phyloP scores from a whole-genome alignment of 345 rosid genomes.

The Gynandropsis gynandra region DNA sequence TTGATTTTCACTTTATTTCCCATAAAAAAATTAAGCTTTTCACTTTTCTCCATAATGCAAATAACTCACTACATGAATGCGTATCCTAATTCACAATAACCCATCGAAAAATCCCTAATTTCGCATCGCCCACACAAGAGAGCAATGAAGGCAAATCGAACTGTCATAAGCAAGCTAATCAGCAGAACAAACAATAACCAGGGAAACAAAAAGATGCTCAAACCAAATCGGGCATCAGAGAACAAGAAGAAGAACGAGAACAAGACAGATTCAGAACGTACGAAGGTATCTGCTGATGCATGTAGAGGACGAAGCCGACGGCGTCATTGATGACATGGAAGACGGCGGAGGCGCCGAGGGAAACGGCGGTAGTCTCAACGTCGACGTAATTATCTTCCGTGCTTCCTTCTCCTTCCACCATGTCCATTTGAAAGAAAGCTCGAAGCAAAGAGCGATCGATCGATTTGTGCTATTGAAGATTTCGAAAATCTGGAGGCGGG shows the following conservation, averaged over 20 bases:
- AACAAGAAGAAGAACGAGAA: conserved; percentile 4
- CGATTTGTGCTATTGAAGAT: conserved; percentile 5
- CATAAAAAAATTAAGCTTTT: no score
- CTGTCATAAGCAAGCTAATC: not conserved
- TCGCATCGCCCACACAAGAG: not conserved
- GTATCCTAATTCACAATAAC: conserved; percentile 12
- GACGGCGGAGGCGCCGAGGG: conserved; percentile 39
- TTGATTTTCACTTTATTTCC: no score
- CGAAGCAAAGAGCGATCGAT: no score
- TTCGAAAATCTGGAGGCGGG: conserved; percentile 18
- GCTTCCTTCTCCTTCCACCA: conserved; percentile 38
- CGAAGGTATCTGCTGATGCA: conserved; percentile 98
- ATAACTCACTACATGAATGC: conserved; percentile 9
- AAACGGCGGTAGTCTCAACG: conserved; percentile 39
- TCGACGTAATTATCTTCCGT: conserved; percentile 37
- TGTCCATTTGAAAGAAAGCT: conserved; percentile 16
- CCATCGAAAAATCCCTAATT: conserved; percentile 2
- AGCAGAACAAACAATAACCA: no score
- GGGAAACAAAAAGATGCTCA: no score
- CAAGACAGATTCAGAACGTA: no score
- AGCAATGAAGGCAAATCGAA: conserved; percentile 2
- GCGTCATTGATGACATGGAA: conserved; percentile 62
- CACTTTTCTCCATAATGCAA: conserved; percentile 5
- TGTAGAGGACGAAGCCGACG: conserved; percentile 72
- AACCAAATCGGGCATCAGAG: no score